A percentile compares a stretch with the other conserved stretches of the same genome.
phyloP scores from a whole-genome alignment of 805 yeast species.

The Cyberlindnera xylosilytica region DNA sequence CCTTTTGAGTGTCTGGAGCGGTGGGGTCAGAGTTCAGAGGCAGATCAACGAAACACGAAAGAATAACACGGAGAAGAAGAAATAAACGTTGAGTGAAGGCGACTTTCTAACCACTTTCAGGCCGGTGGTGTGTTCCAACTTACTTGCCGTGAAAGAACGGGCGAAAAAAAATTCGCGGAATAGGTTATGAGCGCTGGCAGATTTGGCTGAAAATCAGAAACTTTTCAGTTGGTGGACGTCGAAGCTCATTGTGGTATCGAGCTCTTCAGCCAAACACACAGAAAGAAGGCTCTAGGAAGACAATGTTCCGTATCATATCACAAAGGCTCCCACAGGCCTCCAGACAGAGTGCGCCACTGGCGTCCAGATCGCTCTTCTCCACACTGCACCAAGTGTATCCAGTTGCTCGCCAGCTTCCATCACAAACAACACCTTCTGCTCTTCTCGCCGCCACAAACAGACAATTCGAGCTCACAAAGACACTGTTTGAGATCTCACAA shows the following conservation, averaged over 20 bases:
- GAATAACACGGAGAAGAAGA: too few relatives aligned
- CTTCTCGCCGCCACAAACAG: slow-evolving; percentile 8
- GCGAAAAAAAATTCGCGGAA: slow-evolving; percentile 1
- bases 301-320: slow-evolving; percentile 10
- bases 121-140: neutral
- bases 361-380: slow-evolving; percentile 6
- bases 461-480: slow-evolving; percentile 10
- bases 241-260: neutral
- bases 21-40: neutral
- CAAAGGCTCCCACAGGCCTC: slow-evolving; percentile 1
- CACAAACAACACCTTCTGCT: slow-evolving; percentile 6
- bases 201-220: neutral
- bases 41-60: neutral
- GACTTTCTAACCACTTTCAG: too few relatives aligned
- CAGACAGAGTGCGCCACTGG: neutral
- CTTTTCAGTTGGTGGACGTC: slow-evolving; percentile 1
- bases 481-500: slow-evolving; percentile 15
- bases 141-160: neutral
- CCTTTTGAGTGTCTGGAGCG: neutral
- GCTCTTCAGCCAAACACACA: neutral
- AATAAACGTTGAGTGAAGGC: too few relatives aligned
- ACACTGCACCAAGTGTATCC: slow-evolving; percentile 15
- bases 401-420: slow-evolving; percentile 8
- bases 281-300: neutral
- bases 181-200: neutral